A percentile compares a stretch with the other conserved stretches of the same genome.
phyloP scores from a whole-genome alignment of 768 basidiomycete species.

The Lyophyllum semitale region DNA sequence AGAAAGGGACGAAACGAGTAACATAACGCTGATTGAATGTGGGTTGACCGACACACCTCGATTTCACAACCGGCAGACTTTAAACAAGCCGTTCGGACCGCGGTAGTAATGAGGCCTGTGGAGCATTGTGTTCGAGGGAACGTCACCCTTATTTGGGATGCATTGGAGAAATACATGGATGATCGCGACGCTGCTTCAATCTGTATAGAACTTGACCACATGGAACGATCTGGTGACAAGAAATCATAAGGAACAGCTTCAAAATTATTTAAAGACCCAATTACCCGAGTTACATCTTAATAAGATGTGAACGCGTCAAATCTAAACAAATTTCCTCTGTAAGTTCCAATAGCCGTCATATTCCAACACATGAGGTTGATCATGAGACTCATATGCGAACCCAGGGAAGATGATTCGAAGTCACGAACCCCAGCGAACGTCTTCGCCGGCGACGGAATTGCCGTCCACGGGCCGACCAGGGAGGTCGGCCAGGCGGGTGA shows the following conservation, averaged over 20 bases:
- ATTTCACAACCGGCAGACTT: not conserved
- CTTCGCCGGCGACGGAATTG: no score
- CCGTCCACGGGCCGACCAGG: not conserved
- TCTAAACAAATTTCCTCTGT: not conserved
- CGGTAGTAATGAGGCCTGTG: not conserved
- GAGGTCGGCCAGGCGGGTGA: no score
- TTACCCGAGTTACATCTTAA: not conserved
- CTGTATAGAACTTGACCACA: not conserved
- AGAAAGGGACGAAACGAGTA: slow-evolving; percentile 1
- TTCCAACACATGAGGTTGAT: not conserved
- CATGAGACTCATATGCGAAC: not conserved
- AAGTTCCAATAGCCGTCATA: not conserved
- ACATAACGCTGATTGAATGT: slow-evolving; percentile 6
- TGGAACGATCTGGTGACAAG: slow-evolving; percentile 4
- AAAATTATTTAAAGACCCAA: not conserved
- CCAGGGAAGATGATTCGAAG: not conserved
- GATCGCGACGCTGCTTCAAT: not conserved
- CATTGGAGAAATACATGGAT: not conserved
- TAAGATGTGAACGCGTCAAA: not conserved
- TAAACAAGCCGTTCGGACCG: slow-evolving; percentile 8
- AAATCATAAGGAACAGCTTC: not conserved
- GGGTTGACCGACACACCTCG: not conserved
- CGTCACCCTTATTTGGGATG: not conserved
- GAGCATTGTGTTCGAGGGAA: not conserved
- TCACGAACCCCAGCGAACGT: not conserved